A percentile compares a stretch with the other conserved stretches of the same genome.
Evolutionary conservation across 2,329 filamentous ascomycete species (phyloP).

Genomic region (Pseudogymnoascus sp.): DNA sequence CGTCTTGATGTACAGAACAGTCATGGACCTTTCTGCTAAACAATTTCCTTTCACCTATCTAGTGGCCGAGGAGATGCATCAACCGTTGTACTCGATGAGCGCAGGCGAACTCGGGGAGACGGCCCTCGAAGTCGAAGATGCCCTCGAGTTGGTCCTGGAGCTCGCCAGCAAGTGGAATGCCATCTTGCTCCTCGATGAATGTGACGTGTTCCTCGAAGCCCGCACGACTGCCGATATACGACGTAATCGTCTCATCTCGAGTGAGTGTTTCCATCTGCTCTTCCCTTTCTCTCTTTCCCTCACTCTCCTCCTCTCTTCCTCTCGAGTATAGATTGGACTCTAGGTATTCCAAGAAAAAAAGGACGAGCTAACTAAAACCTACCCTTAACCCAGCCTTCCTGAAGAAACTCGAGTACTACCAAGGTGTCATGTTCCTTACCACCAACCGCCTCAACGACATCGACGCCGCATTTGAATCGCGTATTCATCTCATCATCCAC

Average conservation of each 20-base stretch:
- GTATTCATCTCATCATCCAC: constrained; percentile 27
- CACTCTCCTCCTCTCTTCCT: too few species aligned
- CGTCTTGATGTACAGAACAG: too few species aligned
- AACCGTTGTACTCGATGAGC: constrained; percentile 43
- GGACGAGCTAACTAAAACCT: too few species aligned
- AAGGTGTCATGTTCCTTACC: constrained; percentile 35
- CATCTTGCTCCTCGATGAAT: constrained; percentile 65
- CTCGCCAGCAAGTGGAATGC: constrained; percentile 69
- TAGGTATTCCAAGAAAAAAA: too few species aligned
- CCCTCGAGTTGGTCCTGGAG: constrained; percentile 59
- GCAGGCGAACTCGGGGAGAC: constrained; percentile 65
- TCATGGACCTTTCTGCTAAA: too few species aligned
- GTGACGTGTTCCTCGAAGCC: constrained; percentile 48
- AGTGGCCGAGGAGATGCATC: constrained; percentile 41
- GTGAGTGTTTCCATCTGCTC: background rate
- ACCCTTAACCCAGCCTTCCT: constrained; percentile 30
- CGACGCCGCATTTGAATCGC: constrained; percentile 29
- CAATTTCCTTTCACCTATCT: constrained; percentile 31
- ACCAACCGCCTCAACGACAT: constrained; percentile 29
- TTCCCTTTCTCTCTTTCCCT: background rate
- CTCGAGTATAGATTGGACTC: too few species aligned
- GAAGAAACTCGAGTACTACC: constrained; percentile 32
- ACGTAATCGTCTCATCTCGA: constrained; percentile 34
- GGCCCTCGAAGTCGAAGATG: constrained; percentile 55
- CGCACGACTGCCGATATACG: constrained; percentile 28